A percentile compares a stretch with the other conserved stretches of the same genome.
These are phyloP conservation scores for Malus orientalis DNA, from an alignment of 306 rosid species.

Conservation along the genomic window DNA sequence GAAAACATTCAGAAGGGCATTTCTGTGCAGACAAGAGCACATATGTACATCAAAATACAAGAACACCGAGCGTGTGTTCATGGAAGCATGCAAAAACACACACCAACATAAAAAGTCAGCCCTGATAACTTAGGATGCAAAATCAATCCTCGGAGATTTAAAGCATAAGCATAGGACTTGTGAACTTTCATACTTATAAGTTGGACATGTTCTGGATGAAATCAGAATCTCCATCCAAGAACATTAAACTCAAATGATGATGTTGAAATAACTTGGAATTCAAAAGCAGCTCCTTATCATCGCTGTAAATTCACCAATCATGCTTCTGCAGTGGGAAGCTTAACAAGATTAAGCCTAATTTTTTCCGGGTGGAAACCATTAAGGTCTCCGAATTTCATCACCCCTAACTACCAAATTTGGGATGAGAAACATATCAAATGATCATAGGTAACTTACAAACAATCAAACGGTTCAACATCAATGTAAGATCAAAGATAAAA, in stretches of 20 bases:
- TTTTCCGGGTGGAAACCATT: neutral
- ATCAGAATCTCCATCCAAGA: neutral
- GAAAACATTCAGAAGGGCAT: neutral
- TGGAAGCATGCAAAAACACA: neutral
- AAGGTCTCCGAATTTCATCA: neutral
- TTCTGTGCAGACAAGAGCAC: neutral
- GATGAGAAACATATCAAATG: neutral
- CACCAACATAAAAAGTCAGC: neutral
- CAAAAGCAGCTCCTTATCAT: neutral
- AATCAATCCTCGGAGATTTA: constrained; percentile 1
- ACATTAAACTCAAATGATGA: neutral
- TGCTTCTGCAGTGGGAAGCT: neutral
- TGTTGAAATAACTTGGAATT: neutral
- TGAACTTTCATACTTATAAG: neutral
- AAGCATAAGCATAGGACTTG: neutral
- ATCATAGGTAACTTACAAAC: neutral
- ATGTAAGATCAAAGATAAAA: neutral
- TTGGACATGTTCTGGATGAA: neutral
- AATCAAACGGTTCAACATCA: neutral
- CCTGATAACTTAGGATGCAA: neutral
- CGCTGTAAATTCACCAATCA: neutral
- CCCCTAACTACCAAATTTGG: neutral
- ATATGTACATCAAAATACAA: neutral
- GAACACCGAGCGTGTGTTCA: neutral
- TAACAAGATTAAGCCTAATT: neutral